These are phyloP conservation scores for Penicillium psychrofluorescens DNA, from an alignment of 495 filamentous ascomycete species.

Conservation along the genomic window DNA sequence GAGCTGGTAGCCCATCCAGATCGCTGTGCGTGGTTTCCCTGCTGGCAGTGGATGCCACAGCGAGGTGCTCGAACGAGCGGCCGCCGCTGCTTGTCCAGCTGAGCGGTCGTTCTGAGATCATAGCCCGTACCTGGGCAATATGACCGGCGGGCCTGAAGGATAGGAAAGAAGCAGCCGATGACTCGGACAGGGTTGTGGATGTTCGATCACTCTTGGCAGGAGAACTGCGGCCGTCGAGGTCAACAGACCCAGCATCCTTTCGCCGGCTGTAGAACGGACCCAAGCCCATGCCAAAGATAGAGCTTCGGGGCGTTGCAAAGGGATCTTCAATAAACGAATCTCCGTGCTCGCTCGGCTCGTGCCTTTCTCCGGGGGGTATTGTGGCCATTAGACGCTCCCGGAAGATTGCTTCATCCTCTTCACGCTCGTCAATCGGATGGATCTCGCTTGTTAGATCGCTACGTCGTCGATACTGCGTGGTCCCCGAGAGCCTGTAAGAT, in stretches of 20 bases:
- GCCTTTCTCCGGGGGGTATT: slow-evolving; percentile 9
- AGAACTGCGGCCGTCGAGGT: slow-evolving; percentile 23
- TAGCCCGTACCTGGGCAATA: slow-evolving; percentile 8
- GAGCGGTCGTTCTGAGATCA: slow-evolving; percentile 11
- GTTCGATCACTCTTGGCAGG: slow-evolving; percentile 50
- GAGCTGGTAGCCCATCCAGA: slow-evolving; percentile 14
- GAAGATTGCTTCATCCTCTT: slow-evolving; percentile 50
- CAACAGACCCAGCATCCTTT: slow-evolving; percentile 12
- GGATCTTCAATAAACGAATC: slow-evolving; percentile 22
- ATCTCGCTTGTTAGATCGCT: slow-evolving; percentile 45
- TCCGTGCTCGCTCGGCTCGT: slow-evolving; percentile 9
- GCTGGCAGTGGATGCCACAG: slow-evolving; percentile 12
- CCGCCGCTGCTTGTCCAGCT: slow-evolving; percentile 20
- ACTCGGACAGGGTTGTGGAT: slow-evolving; percentile 49
- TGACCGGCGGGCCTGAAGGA: slow-evolving; percentile 10
- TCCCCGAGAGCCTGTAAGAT: slow-evolving; percentile 20
- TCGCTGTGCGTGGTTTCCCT: slow-evolving; percentile 17
- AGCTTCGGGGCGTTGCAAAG: slow-evolving; percentile 22
- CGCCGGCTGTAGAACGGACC: slow-evolving; percentile 20
- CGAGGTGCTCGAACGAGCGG: slow-evolving; percentile 19
- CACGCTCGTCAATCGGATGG: slow-evolving; percentile 63
- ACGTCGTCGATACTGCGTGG: slow-evolving; percentile 39
- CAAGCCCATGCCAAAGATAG: slow-evolving; percentile 20
- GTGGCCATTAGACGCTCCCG: slow-evolving; percentile 19
- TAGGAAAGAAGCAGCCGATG: slow-evolving; percentile 29